These are phyloP conservation scores for Penicillium nucicola DNA, from an alignment of 495 filamentous ascomycete genomes.

Conservation along the genomic window DNA sequence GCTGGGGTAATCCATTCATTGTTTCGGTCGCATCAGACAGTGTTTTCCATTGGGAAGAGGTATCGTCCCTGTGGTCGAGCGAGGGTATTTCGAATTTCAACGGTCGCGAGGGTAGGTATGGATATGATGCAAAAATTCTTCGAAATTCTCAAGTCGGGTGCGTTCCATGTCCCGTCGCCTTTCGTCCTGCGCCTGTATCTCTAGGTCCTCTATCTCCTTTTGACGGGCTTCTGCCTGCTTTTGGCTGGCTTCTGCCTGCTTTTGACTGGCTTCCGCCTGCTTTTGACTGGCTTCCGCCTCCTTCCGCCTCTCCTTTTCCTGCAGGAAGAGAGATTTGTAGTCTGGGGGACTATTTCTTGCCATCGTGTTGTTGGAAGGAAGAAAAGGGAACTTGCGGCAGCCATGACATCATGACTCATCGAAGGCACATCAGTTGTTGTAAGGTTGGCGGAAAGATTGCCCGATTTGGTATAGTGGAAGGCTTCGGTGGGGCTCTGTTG, in stretches of 20 bases:
- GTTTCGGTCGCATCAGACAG: conserved; percentile 22
- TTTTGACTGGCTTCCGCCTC: no score
- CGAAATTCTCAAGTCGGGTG: conserved; percentile 27
- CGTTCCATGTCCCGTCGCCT: conserved; percentile 3
- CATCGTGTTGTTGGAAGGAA: no score
- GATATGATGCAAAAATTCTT: conserved; percentile 31
- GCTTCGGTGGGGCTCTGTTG: no score
- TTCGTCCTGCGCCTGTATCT: no score
- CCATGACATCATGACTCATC: no score
- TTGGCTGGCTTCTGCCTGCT: background rate
- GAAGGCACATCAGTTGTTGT: no score
- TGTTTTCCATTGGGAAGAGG: conserved; percentile 28
- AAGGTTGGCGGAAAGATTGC: no score
- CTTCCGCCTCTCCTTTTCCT: background rate
- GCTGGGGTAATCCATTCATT: conserved; percentile 28
- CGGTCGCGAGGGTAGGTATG: conserved; percentile 28
- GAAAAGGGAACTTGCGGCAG: no score
- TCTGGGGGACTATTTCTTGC: background rate
- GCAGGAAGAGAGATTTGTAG: conserved; percentile 11
- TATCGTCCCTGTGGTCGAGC: conserved; percentile 30
- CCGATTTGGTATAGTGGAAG: no score
- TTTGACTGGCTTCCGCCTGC: background rate
- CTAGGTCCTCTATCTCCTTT: no score
- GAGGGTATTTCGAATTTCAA: conserved; percentile 17
- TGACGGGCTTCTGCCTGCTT: background rate